These are phyloP conservation scores for Chionographis japonica DNA, from an alignment of 106 monocot genomes.

Conservation along the genomic window DNA sequence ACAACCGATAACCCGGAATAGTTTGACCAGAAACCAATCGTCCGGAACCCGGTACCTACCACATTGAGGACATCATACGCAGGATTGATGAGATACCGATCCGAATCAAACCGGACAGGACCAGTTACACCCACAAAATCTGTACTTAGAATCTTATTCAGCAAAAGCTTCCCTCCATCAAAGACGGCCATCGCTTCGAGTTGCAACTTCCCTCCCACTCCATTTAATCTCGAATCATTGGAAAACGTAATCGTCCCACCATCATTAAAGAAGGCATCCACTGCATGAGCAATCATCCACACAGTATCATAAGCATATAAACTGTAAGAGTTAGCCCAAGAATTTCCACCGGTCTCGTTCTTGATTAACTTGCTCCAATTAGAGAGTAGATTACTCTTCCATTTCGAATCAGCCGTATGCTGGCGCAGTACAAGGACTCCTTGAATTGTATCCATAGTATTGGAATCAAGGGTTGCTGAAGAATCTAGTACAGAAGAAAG, in stretches of 20 bases:
- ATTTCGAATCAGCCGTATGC: not conserved
- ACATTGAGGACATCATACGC: conserved; percentile 16
- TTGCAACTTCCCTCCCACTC: not conserved
- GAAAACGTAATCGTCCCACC: not conserved
- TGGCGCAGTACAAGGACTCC: not conserved
- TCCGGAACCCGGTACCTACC: conserved; percentile 9
- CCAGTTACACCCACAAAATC: conserved; percentile 14
- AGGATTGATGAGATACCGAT: conserved; percentile 12
- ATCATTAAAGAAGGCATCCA: conserved; percentile 1
- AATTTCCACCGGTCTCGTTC: not conserved
- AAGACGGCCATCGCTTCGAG: conserved; percentile 19
- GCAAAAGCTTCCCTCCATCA: conserved; percentile 14
- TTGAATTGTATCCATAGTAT: not conserved
- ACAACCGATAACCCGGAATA: conserved; percentile 16
- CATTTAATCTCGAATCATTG: too few species aligned
- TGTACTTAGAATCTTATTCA: conserved; percentile 2
- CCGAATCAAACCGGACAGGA: conserved; percentile 6
- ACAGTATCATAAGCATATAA: conserved; percentile 10
- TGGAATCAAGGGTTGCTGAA: not conserved
- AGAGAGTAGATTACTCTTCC: not conserved
- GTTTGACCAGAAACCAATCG: conserved; percentile 16
- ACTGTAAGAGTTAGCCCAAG: not conserved
- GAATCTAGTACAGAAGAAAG: not conserved
- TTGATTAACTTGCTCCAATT: not conserved
- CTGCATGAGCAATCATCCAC: conserved; percentile 1